Percentiles rank a stretch among this genome's conserved stretches.
Evolutionary conservation across 1,284 basidiomycete genomes (phyloP).

Genomic region (Malassezia sp.): DNA sequence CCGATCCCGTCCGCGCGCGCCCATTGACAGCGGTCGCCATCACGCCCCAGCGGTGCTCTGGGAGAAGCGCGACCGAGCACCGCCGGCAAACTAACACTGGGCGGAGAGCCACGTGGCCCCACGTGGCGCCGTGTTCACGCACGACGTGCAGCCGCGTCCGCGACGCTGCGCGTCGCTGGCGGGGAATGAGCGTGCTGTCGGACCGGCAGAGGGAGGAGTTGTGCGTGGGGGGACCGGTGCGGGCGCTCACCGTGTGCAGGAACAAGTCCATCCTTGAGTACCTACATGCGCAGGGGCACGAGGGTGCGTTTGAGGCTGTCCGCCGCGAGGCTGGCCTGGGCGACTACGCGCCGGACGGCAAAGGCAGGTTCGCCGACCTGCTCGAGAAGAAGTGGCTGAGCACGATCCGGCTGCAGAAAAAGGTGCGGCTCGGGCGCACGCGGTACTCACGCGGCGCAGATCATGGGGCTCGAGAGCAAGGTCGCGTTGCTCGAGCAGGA

Average conservation of each 20-base stretch:
- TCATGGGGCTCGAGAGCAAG: slow-evolving; percentile 63
- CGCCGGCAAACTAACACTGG: too few species aligned
- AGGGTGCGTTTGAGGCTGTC: slow-evolving; percentile 57
- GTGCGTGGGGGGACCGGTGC: too few species aligned
- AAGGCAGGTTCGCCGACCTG: slow-evolving; percentile 67
- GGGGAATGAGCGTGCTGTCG: slow-evolving; percentile 51
- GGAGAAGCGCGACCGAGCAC: not conserved
- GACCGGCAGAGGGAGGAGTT: slow-evolving; percentile 72
- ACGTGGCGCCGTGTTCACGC: slow-evolving; percentile 2
- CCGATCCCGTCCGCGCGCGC: not conserved
- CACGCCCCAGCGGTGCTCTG: not conserved
- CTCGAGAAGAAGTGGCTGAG: slow-evolving; percentile 92
- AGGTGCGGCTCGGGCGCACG: slow-evolving; percentile 59
- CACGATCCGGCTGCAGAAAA: slow-evolving; percentile 82
- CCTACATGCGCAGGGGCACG: slow-evolving; percentile 59
- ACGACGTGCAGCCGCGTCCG: slow-evolving; percentile 6
- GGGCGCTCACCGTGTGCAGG: slow-evolving; percentile 51
- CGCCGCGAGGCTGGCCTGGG: slow-evolving; percentile 52
- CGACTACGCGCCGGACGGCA: slow-evolving; percentile 67
- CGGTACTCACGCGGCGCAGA: slow-evolving; percentile 15
- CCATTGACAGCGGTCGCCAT: not conserved
- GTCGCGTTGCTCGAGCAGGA: slow-evolving; percentile 67
- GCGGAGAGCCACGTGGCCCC: too few species aligned
- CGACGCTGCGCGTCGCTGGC: not conserved
- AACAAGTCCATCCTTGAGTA: slow-evolving; percentile 78